A percentile compares a stretch with the other conserved stretches of the same genome.
phyloP scores from a whole-genome alignment of 352 stramenopile species.

The Globisporangium viniferum region DNA sequence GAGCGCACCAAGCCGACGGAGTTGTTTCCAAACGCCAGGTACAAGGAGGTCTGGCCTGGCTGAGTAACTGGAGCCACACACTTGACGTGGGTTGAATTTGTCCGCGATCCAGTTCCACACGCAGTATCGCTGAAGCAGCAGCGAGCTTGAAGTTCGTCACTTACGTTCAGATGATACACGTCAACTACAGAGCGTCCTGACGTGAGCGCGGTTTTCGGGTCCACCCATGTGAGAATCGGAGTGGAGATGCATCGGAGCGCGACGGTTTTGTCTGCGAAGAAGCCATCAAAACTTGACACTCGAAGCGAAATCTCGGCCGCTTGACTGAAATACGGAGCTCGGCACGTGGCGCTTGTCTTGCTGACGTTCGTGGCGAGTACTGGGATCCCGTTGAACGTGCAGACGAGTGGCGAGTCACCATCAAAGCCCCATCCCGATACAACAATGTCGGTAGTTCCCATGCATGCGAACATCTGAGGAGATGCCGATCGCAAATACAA shows the following conservation, averaged over 20 bases:
- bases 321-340: slow-evolving; percentile 20
- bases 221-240: slow-evolving; percentile 19
- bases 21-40: slow-evolving; percentile 22
- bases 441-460: slow-evolving; percentile 14
- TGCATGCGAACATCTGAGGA: slow-evolving; percentile 26
- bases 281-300: slow-evolving; percentile 31
- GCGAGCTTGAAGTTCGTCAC: slow-evolving; percentile 12
- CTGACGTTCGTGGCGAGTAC: slow-evolving; percentile 30
- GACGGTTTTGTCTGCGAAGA: slow-evolving; percentile 18
- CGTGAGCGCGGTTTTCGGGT: slow-evolving; percentile 20
- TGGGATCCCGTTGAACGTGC: slow-evolving; percentile 31
- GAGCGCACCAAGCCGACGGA: slow-evolving; percentile 26
- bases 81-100: slow-evolving; percentile 17
- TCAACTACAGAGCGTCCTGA: slow-evolving; percentile 18
- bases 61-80: slow-evolving; percentile 23
- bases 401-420: slow-evolving; percentile 26
- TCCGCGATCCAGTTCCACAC: slow-evolving; percentile 19
- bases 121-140: slow-evolving; percentile 29
- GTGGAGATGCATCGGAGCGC: slow-evolving; percentile 18
- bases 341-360: slow-evolving; percentile 29
- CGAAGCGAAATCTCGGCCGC: slow-evolving; percentile 21
- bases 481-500: slow-evolving; percentile 24
- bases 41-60: slow-evolving; percentile 12
- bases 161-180: slow-evolving; percentile 14
- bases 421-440: slow-evolving; percentile 38